phyloP scores from a whole-genome alignment of 2,329 filamentous ascomycete species.

The Cucurbitaria berberidis region DNA sequence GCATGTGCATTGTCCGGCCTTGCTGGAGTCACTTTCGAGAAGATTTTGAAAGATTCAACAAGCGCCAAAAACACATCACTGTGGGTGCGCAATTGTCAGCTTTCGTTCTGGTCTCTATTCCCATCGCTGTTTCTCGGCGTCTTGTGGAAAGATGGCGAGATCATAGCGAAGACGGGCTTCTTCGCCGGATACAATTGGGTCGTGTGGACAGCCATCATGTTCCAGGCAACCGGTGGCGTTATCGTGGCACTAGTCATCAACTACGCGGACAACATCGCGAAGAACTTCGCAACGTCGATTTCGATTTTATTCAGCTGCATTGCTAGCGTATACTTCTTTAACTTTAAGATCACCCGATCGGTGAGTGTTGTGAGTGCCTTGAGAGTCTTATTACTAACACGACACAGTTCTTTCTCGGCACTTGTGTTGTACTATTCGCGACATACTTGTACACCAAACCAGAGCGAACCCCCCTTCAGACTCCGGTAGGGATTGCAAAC shows the following conservation, averaged over 20 bases:
- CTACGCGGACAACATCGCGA: conserved; percentile 86
- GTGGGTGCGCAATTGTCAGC: conserved; percentile 93
- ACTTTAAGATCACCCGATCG: conserved; percentile 69
- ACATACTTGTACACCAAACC: conserved; percentile 84
- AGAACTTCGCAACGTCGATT: conserved; percentile 91
- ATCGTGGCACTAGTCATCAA: conserved; percentile 82
- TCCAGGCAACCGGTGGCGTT: conserved; percentile 85
- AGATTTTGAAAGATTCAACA: conserved; percentile 85
- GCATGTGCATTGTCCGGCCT: conserved; percentile 83
- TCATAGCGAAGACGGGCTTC: conserved; percentile 84
- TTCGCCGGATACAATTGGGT: conserved; percentile 94
- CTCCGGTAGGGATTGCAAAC: conserved; percentile 71
- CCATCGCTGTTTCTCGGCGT: conserved; percentile 87
- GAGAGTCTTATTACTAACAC: background rate
- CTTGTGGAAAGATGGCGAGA: conserved; percentile 82
- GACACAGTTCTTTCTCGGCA: conserved; percentile 79
- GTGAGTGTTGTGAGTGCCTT: conserved; percentile 26
- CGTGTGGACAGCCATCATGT: conserved; percentile 82
- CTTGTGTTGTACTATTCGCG: conserved; percentile 76
- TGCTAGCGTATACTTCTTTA: conserved; percentile 84
- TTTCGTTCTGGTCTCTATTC: conserved; percentile 93
- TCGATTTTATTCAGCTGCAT: conserved; percentile 88
- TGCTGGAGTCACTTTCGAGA: conserved; percentile 88
- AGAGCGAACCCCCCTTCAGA: conserved; percentile 60
- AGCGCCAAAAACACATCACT: conserved; percentile 72